Evolutionary conservation across 768 basidiomycete species (phyloP).

Genomic region (Mycena latifolia): DNA sequence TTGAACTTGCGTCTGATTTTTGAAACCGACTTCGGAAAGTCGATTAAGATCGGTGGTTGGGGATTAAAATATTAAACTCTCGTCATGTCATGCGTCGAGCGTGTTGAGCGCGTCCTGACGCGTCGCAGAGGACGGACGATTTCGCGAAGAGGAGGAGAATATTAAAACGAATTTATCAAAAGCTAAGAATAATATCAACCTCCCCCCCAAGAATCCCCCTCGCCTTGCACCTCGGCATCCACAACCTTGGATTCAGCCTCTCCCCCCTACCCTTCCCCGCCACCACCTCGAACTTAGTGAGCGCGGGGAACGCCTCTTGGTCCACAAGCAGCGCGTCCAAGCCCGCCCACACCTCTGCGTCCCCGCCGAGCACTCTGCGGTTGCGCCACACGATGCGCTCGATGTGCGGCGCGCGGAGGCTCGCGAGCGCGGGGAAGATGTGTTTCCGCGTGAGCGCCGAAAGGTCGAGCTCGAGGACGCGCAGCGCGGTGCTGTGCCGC

Average conservation of each 20-base stretch:
- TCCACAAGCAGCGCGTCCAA: constrained; percentile 24
- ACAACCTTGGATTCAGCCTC: constrained; percentile 20
- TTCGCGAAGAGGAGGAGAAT: no score
- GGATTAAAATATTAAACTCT: no score
- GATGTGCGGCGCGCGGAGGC: constrained; percentile 10
- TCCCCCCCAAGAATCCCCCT: constrained; percentile 21
- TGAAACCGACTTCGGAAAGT: no score
- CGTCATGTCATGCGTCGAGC: no score
- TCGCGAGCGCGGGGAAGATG: constrained; percentile 4
- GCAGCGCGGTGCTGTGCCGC: constrained; percentile 16
- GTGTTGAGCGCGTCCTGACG: no score
- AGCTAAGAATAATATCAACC: no score
- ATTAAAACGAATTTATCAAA: no score
- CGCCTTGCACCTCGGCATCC: constrained; percentile 28
- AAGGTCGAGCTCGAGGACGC: constrained; percentile 27
- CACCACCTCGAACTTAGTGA: constrained; percentile 13
- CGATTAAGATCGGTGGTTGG: no score
- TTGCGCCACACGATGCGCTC: constrained; percentile 31
- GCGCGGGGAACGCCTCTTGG: constrained; percentile 2
- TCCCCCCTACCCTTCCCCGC: neutral
- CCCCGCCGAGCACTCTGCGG: constrained; percentile 11
- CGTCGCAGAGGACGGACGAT: no score
- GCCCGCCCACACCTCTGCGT: constrained; percentile 10
- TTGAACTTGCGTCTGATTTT: no score
- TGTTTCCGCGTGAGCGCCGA: constrained; percentile 25